Base-by-base conservation (phyloP, 1,284 basidiomycete genomes). In the Trametes hirsuta region DNA sequence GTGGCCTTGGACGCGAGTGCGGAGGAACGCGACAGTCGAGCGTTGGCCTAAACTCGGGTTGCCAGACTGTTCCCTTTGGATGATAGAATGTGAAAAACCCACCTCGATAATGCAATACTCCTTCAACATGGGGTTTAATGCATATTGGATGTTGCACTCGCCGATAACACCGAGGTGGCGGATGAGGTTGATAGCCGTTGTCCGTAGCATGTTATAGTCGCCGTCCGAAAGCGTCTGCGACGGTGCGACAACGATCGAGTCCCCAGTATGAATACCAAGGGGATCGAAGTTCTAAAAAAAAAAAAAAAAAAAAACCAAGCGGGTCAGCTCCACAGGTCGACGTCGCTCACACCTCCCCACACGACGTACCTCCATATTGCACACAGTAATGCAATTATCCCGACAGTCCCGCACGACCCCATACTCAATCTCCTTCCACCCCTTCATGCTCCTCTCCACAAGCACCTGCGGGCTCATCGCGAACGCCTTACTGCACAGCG, bases 401-500 rank as follows among this genome's bases (percentile, higher is more conserved):
- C 93, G 84, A 78, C 95, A 97, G 77, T 99, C 97, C 61, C 97
- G 85, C n/a, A 98, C 97, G 53, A 99, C 97, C 76, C 98, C 97
- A 71, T 99, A 99, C 79, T 99, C 97, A 68, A 98, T 95, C 81
- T 99, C 97, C 79, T 99, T 98, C 95, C 95, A 98, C 14, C 97
- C 97, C 79, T 98, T 98, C 96, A 99, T 98, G 73, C 93, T 95
- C 83, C 90, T 97, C 82, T 99, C 97, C 24, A 99, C 94, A 25
- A 99, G 82, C 1, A 99, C 96, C 78, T 99, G 97, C 50, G 97
- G 95, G 68, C 91, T 94, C 36, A 94, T 98, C 48, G 97, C 96
- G 74, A 99, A 98, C 12, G 97, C 95, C 79, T 96, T 97, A 68
- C 81, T 84, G 73, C 95, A 98, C 25, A 98, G 80, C 53, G 93